phyloP scores from a whole-genome alignment of 73 alveolate genomes.

The Uronychia binucleata region DNA sequence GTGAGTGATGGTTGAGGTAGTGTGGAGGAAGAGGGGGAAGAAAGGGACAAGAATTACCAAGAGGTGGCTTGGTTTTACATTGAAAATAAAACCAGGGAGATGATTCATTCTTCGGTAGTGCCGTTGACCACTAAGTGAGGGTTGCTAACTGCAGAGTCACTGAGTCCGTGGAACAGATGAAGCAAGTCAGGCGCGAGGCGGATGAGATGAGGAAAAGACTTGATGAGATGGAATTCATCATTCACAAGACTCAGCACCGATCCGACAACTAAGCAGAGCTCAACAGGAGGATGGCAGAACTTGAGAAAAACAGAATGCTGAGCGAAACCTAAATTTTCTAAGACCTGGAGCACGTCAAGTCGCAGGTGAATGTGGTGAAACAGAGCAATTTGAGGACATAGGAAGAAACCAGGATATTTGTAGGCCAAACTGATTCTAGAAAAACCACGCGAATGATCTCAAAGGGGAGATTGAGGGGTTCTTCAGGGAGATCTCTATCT shows the following conservation, averaged over 20 bases:
- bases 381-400: neutral
- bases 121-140: too few species aligned
- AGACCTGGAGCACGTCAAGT: neutral
- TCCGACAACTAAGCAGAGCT: neutral
- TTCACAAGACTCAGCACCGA: neutral
- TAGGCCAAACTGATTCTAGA: neutral
- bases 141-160: too few species aligned
- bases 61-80: too few species aligned
- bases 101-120: too few species aligned
- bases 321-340: neutral
- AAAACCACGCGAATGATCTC: neutral
- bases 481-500: neutral
- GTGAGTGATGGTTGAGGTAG: too few species aligned
- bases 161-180: neutral
- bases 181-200: neutral
- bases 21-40: too few species aligned
- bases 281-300: constrained; percentile 1
- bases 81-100: too few species aligned
- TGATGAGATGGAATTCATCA: neutral
- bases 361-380: neutral
- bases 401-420: neutral
- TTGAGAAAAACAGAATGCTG: neutral
- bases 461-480: neutral
- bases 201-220: neutral
- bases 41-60: too few species aligned